Conservation (phyloP, 306 rosid species). For the Vachellia pachyceras region DNA sequence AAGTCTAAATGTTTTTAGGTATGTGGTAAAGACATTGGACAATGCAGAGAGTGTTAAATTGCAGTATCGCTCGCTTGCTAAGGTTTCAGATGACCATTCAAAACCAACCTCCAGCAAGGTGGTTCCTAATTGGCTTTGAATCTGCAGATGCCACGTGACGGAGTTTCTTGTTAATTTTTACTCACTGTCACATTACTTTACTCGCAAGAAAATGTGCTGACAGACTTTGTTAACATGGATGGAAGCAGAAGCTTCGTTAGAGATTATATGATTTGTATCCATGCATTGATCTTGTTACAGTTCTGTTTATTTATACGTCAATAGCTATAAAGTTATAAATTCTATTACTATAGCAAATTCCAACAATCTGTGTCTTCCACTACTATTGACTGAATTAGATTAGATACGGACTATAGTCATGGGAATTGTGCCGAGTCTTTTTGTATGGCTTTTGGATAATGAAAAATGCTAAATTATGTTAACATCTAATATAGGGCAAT, state of each 20-base stretch:
- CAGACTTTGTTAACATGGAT: slow-evolving; percentile 42
- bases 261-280: slow-evolving; percentile 28
- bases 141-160: slow-evolving; percentile 35
- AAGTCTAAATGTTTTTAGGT: slow-evolving; percentile 56
- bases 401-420: neutral
- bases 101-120: slow-evolving; percentile 74
- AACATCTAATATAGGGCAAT: neutral
- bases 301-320: no score
- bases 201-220: slow-evolving; percentile 40
- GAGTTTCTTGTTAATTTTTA: slow-evolving; percentile 17
- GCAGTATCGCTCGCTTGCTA: slow-evolving; percentile 96
- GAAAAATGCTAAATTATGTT: neutral
- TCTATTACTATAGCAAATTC: neutral
- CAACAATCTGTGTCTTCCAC: neutral
- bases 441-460: neutral
- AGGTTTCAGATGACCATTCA: slow-evolving; percentile 65
- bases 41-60: slow-evolving; percentile 98
- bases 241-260: slow-evolving; percentile 34
- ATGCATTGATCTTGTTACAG: slow-evolving; percentile 25
- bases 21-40: slow-evolving; percentile 98
- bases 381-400: neutral
- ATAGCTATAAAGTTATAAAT: no score
- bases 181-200: slow-evolving; percentile 42
- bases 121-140: slow-evolving; percentile 77
- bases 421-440: neutral